These are phyloP conservation scores for Phytophthora fragariaefolia DNA, from an alignment of 352 stramenopile genomes.

Conservation along the genomic window DNA sequence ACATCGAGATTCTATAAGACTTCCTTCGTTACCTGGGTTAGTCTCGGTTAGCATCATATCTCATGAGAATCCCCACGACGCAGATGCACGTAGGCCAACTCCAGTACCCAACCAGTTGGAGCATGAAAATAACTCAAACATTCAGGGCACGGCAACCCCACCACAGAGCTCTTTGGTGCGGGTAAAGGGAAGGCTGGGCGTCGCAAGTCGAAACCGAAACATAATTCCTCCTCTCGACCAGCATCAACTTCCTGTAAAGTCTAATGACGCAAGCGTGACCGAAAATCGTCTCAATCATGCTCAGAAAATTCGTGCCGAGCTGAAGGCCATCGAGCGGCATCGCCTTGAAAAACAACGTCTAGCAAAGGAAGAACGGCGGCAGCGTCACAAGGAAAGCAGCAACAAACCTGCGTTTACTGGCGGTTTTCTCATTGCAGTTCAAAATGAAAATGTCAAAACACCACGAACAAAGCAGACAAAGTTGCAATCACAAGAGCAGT, in stretches of 20 bases:
- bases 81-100: not conserved
- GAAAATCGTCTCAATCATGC: slow-evolving; percentile 50
- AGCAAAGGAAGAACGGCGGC: slow-evolving; percentile 49
- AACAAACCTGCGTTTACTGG: slow-evolving; percentile 6
- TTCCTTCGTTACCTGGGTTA: slow-evolving; percentile 13
- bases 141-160: not conserved
- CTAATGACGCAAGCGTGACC: slow-evolving; percentile 15
- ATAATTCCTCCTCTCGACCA: slow-evolving; percentile 17
- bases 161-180: not conserved
- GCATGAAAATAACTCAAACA: slow-evolving; percentile 16
- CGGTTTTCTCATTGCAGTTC: slow-evolving; percentile 11
- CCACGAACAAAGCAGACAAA: slow-evolving; percentile 21
- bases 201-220: not conserved
- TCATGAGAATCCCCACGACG: not conserved
- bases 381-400: slow-evolving; percentile 34
- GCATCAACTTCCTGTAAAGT: slow-evolving; percentile 2
- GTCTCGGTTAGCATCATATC: slow-evolving; percentile 14
- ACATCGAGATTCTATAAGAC: not conserved
- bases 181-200: slow-evolving; percentile 11
- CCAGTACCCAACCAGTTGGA: slow-evolving; percentile 20
- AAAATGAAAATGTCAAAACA: slow-evolving; percentile 1
- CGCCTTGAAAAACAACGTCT: slow-evolving; percentile 51
- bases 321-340: slow-evolving; percentile 51
- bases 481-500: slow-evolving; percentile 24
- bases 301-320: slow-evolving; percentile 45